Percentiles rank a stretch among this genome's conserved stretches.
These are phyloP conservation scores for Prunella vulgaris DNA, from an alignment of 257 asterid genomes.

Conservation along the genomic window DNA sequence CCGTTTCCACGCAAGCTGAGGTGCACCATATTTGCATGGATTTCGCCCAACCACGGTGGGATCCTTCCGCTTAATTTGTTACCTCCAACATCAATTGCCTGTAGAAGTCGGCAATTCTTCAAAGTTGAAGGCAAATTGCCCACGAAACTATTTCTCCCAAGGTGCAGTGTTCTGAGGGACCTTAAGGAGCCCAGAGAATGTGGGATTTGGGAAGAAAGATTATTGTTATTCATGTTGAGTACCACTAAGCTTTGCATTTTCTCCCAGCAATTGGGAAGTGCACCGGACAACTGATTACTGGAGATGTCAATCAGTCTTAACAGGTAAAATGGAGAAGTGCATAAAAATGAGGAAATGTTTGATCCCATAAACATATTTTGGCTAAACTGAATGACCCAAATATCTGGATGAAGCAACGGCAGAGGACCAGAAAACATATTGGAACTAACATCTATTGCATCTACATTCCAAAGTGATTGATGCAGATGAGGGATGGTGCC, in stretches of 20 bases:
- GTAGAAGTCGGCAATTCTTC: not conserved
- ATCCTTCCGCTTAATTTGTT: slow-evolving; percentile 15
- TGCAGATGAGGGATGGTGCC: slow-evolving; percentile 32
- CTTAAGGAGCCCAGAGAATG: not conserved
- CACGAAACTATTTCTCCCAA: not conserved
- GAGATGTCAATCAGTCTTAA: slow-evolving; percentile 29
- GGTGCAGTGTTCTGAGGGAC: not conserved
- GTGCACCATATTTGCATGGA: not conserved
- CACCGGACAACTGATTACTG: slow-evolving; percentile 22
- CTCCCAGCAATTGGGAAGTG: slow-evolving; percentile 32
- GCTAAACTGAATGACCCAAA: not conserved
- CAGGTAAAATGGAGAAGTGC: not conserved
- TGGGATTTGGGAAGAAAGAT: slow-evolving; percentile 19
- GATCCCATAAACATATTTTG: slow-evolving; percentile 28
- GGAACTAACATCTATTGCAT: slow-evolving; percentile 22
- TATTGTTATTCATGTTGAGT: slow-evolving; percentile 22
- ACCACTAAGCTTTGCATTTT: not conserved
- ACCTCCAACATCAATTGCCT: slow-evolving; percentile 9
- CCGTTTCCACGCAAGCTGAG: not conserved
- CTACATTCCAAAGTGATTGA: not conserved
- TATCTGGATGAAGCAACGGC: not conserved
- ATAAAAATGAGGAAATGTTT: slow-evolving; percentile 14
- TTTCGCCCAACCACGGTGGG: slow-evolving; percentile 12
- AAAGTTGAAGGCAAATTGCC: slow-evolving; percentile 16
- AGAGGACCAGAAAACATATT: slow-evolving; percentile 28